Evolutionary conservation across 2,329 filamentous ascomycete genomes (phyloP).

Genomic region (Fusarium cyanostomum): DNA sequence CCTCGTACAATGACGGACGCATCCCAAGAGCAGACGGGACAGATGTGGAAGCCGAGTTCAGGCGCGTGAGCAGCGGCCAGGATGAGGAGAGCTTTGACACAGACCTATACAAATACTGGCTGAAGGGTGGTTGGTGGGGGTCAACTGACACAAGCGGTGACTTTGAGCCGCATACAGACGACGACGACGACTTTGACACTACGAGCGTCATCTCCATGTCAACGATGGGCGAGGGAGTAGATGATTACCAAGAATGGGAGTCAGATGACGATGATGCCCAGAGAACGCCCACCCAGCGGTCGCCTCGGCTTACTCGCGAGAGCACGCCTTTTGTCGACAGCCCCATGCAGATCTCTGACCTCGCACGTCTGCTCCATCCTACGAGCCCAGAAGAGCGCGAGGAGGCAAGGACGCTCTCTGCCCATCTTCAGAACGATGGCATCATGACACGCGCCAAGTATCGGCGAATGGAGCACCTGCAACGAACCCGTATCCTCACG

Average conservation of each 20-base stretch:
- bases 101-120: conserved; percentile 86
- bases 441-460: conserved; percentile 87
- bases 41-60: conserved; percentile 84
- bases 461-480: conserved; percentile 71
- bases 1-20: conserved; percentile 52
- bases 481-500: conserved; percentile 71
- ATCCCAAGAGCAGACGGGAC: conserved; percentile 70
- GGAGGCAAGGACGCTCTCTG: conserved; percentile 82
- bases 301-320: conserved; percentile 59
- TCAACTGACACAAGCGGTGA: conserved; percentile 82
- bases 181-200: conserved; percentile 71
- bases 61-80: conserved; percentile 59
- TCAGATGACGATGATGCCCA: conserved; percentile 61
- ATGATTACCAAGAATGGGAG: conserved; percentile 60
- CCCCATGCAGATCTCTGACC: conserved; percentile 71
- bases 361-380: conserved; percentile 85
- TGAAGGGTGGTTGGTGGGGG: conserved; percentile 84
- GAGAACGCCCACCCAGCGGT: conserved; percentile 77
- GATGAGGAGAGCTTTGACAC: conserved; percentile 75
- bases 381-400: conserved; percentile 79
- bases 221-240: conserved; percentile 55
- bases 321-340: conserved; percentile 68
- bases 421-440: conserved; percentile 75
- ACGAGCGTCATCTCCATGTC: conserved; percentile 79
- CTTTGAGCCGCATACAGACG: conserved; percentile 67